Base-by-base conservation (phyloP, 768 basidiomycete species). In the Tylopilus subfusipes region DNA sequence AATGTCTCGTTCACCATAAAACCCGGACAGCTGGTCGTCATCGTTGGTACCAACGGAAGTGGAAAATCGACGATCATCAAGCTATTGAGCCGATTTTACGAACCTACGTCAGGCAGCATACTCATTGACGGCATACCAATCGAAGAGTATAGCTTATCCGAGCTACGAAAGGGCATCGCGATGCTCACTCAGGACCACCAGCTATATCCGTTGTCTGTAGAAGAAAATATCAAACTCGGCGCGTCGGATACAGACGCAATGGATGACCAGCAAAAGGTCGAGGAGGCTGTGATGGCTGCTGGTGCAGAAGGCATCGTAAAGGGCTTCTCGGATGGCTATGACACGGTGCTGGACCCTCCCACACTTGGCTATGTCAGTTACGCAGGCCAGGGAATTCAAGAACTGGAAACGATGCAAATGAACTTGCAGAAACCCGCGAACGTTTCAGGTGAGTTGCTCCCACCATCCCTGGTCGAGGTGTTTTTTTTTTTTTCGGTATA, bases 211-310 rank as follows among this genome's bases (percentile, higher is more conserved):
- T 59, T 78, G 5, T 70, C 73, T 0, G 48, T 78, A 16, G 53
- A 61, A 43, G 78, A 78, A 52, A 79, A 78, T 48, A 69, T 78
- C 24, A 71, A 64, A 27, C 55, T 79, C 11, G 75, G 75, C 22
- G 50, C 64, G 2, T 57, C 57, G 1, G 47, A 57, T 4, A 25
- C 31, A 2, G 65, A 59, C 11, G 48, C 48, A 3, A 59, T 51
- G 42, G 49, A 59, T 27, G 47, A 67, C 40, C 22, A 56, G 8
- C 49, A 39, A 19, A 65, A 52, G 24, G 43, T 70, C 0, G 31
- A 25, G 12, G 59, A 70, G 48, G 61, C 65, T 2, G 58, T 68
- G 31, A 8, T 5, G 14, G 34, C 13, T 66, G 77, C 76, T 0
- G 76, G 78, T 8, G 74, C 78, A 1, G 62, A 68, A 18, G 67